These are phyloP conservation scores for Metschnikowia bowlesiae DNA, from an alignment of 805 yeast species.

Conservation along the genomic window DNA sequence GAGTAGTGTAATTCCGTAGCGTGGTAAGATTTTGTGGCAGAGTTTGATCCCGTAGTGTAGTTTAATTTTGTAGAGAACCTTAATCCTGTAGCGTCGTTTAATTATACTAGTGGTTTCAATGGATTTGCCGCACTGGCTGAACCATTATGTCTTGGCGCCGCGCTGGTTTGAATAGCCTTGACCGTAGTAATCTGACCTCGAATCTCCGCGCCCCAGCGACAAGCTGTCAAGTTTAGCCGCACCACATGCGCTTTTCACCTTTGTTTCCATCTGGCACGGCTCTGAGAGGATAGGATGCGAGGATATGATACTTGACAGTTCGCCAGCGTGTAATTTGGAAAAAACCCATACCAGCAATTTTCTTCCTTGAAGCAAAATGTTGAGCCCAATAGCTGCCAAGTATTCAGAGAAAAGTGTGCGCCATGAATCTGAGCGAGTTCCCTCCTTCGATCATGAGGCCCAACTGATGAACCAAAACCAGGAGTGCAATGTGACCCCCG, in stretches of 20 bases:
- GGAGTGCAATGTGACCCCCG: slow-evolving; percentile 6
- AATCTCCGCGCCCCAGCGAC: not conserved
- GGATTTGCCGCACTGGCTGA: too few species aligned
- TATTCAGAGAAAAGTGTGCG: not conserved
- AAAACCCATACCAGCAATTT: not conserved
- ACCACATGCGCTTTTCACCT: not conserved
- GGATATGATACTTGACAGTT: not conserved
- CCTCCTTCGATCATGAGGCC: not conserved
- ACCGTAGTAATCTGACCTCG: too few species aligned
- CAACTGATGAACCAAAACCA: not conserved
- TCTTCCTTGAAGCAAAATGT: not conserved
- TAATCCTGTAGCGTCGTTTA: too few species aligned
- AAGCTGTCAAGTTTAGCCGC: slow-evolving; percentile 1
- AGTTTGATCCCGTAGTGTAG: too few species aligned
- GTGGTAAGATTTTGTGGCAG: too few species aligned
- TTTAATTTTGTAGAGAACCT: not conserved
- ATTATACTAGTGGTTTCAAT: too few species aligned
- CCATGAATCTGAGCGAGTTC: not conserved
- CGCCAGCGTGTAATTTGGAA: not conserved
- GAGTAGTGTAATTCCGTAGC: too few species aligned
- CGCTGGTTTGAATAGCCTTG: too few species aligned
- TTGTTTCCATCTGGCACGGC: not conserved
- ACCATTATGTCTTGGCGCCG: too few species aligned
- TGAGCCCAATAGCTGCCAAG: not conserved
- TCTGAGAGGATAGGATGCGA: not conserved